Conservation (phyloP, 768 basidiomycete species). For the Astraeus odoratus region DNA sequence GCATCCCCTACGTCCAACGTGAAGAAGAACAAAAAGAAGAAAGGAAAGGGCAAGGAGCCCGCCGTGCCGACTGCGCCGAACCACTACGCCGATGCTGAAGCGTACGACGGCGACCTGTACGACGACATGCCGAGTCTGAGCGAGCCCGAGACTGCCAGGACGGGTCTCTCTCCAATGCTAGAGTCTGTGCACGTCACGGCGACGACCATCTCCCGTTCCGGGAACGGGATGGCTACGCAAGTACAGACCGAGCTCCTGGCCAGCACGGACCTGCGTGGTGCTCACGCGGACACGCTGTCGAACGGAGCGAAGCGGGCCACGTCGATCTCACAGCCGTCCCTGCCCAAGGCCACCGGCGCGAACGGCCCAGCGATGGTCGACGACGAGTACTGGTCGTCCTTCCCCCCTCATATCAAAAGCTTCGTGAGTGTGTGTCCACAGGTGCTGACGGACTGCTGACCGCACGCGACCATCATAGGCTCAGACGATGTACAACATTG, state of each 20-base stretch:
- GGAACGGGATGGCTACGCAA: slow-evolving; percentile 26
- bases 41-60: slow-evolving; percentile 32
- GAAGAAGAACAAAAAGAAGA: slow-evolving; percentile 44
- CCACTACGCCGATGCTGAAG: neutral
- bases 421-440: slow-evolving; percentile 47
- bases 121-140: slow-evolving; percentile 22
- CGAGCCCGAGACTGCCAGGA: slow-evolving; percentile 15
- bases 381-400: slow-evolving; percentile 63
- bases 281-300: slow-evolving; percentile 26
- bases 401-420: slow-evolving; percentile 61
- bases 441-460: slow-evolving; percentile 15
- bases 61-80: neutral
- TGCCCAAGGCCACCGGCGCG: slow-evolving; percentile 19
- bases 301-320: slow-evolving; percentile 21
- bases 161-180: slow-evolving; percentile 39
- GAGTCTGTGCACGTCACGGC: slow-evolving; percentile 43
- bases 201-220: slow-evolving; percentile 33
- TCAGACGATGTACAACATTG: slow-evolving; percentile 60
- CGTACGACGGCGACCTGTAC: slow-evolving; percentile 12
- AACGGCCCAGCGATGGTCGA: slow-evolving; percentile 30
- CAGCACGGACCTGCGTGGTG: slow-evolving; percentile 55
- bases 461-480: slow-evolving; percentile 36
- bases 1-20: slow-evolving; percentile 6
- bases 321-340: slow-evolving; percentile 9
- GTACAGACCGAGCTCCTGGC: slow-evolving; percentile 55